These are phyloP conservation scores for Hyphopichia khmerensis DNA, from an alignment of 1,139 yeast species.

Conservation along the genomic window DNA sequence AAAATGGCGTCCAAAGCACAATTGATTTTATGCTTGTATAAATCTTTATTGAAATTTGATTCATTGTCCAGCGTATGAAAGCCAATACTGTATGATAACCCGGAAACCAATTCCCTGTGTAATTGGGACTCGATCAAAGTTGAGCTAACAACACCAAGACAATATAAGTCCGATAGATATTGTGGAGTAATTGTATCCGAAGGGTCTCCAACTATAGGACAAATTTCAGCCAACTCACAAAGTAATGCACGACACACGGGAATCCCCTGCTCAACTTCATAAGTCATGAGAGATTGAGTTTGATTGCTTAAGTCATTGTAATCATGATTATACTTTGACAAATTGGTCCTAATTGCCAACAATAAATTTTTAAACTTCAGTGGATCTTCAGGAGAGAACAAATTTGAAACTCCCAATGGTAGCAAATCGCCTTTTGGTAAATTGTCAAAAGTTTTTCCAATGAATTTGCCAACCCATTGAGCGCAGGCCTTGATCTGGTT, in stretches of 20 bases:
- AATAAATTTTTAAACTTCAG: conserved; percentile 11
- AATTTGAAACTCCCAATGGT: conserved; percentile 11
- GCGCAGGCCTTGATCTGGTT: conserved; percentile 40
- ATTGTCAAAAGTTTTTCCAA: conserved; percentile 15
- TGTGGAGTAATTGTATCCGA: conserved; percentile 48
- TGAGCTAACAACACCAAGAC: conserved; percentile 37
- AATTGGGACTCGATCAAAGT: conserved; percentile 42
- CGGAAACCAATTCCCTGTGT: conserved; percentile 46
- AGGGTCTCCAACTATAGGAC: conserved; percentile 42
- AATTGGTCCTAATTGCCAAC: conserved; percentile 31
- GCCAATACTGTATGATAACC: conserved; percentile 46
- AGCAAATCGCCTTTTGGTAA: conserved; percentile 4
- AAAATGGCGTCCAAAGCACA: conserved; percentile 41
- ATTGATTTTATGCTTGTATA: conserved; percentile 26
- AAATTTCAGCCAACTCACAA: conserved; percentile 30
- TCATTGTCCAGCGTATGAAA: conserved; percentile 28
- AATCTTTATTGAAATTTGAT: conserved; percentile 18
- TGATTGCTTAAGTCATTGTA: conserved; percentile 7
- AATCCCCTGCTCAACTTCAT: conserved; percentile 38
- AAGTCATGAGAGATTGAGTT: conserved; percentile 22
- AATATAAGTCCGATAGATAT: conserved; percentile 43
- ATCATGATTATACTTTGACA: conserved; percentile 24
- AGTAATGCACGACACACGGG: conserved; percentile 39
- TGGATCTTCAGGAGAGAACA: conserved; percentile 10
- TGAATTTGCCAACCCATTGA: conserved; percentile 34